phyloP scores from a whole-genome alignment of 176 grass and related monocot genomes.

The Bothriochloa decipiens region DNA sequence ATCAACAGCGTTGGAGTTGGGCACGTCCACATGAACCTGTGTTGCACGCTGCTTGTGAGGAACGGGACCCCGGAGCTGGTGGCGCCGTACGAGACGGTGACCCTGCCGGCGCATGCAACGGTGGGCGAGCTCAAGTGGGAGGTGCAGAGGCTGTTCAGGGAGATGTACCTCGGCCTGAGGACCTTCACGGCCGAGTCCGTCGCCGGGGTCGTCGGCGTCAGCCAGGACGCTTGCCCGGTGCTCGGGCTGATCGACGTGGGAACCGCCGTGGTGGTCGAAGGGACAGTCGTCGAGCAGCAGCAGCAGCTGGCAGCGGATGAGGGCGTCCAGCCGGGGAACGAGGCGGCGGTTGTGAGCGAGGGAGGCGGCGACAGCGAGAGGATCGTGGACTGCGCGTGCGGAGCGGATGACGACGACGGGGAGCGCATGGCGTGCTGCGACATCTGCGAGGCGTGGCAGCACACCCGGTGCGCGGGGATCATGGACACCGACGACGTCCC shows the following conservation, averaged over 20 bases:
- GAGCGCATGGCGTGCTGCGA: conserved; percentile 86
- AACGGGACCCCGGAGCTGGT: conserved; percentile 41
- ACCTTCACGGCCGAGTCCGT: conserved; percentile 65
- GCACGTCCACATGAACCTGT: conserved; percentile 54
- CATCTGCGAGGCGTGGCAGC: conserved; percentile 87
- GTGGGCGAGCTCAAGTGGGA: conserved; percentile 79
- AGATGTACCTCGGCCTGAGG: conserved; percentile 67
- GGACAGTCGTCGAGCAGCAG: conserved; percentile 39
- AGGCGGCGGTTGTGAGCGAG: conserved; percentile 52
- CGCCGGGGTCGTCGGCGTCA: conserved; percentile 26
- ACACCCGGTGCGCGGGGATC: conserved; percentile 66
- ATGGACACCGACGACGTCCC: conserved; percentile 60
- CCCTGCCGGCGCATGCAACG: conserved; percentile 64
- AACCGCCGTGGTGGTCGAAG: conserved; percentile 58
- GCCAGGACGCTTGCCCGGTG: conserved; percentile 45
- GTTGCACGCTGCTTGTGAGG: conserved; percentile 59
- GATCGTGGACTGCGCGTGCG: conserved; percentile 65
- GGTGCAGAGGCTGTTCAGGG: conserved; percentile 70
- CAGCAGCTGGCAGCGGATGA: conserved; percentile 40
- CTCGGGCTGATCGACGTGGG: conserved; percentile 48
- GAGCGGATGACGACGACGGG: conserved; percentile 77
- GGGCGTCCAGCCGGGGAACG: conserved; percentile 2
- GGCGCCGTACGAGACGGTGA: conserved; percentile 63
- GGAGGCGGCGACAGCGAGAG: conserved; percentile 37
- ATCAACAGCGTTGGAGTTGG: conserved; percentile 28